Evolutionary conservation across 495 filamentous ascomycete species (phyloP).

Genomic region (Tuber microsphaerosporum): DNA sequence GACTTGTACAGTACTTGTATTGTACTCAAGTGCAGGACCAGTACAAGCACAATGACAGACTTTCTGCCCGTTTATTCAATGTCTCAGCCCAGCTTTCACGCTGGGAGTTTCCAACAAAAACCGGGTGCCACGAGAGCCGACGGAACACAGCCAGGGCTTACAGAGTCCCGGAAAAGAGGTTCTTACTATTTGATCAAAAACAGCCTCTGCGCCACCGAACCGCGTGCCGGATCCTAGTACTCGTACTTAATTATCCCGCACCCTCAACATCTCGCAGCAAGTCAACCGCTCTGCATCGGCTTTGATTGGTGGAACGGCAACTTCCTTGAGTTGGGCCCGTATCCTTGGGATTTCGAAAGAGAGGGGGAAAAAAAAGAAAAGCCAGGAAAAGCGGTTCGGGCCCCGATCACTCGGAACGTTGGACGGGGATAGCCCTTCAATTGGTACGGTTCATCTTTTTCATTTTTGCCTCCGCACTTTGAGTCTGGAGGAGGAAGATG

Average conservation of each 20-base stretch:
- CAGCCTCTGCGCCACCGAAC: background rate
- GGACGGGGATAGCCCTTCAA: background rate
- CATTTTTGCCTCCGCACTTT: background rate
- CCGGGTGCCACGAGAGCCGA: background rate
- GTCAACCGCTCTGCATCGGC: background rate
- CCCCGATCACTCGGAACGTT: background rate
- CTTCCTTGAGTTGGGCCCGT: background rate
- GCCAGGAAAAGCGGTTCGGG: background rate
- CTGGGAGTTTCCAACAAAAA: background rate
- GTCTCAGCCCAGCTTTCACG: background rate
- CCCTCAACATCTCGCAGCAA: background rate
- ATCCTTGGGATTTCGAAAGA: background rate
- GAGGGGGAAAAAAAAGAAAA: background rate
- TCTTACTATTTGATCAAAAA: background rate
- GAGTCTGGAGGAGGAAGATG: background rate
- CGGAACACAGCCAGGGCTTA: background rate
- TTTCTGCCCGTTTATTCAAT: background rate
- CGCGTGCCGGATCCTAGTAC: background rate
- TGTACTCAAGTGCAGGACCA: background rate
- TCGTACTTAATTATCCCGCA: background rate
- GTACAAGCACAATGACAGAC: background rate
- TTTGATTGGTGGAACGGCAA: background rate
- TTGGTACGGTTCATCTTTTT: background rate
- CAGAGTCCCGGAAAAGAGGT: background rate
- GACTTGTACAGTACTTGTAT: background rate